Conservation (phyloP, 75 land plant genomes). For the Larix kaempferi region DNA sequence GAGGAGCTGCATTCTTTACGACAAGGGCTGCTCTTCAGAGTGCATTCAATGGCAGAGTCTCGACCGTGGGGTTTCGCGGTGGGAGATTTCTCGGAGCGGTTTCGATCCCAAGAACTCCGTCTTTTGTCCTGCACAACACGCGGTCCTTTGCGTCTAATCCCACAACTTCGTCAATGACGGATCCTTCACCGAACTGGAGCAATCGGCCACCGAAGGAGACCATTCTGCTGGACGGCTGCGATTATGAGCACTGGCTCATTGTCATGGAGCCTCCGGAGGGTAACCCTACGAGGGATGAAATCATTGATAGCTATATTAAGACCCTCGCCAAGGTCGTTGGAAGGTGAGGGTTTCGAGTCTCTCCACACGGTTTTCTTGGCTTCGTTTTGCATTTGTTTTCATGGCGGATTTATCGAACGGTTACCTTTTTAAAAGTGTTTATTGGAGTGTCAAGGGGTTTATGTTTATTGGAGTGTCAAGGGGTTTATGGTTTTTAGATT, state of each 20-base stretch:
- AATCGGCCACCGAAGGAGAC: slow-evolving; percentile 63
- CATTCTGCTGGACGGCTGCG: slow-evolving; percentile 43
- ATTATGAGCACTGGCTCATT: slow-evolving; percentile 50
- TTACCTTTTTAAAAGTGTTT: no score
- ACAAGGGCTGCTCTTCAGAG: background rate
- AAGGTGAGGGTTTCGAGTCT: slow-evolving; percentile 16
- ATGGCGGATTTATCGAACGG: background rate
- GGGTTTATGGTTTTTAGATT: background rate
- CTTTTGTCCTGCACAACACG: background rate
- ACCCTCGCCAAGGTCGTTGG: slow-evolving; percentile 33
- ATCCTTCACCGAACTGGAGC: slow-evolving; percentile 60
- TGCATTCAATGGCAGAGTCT: background rate
- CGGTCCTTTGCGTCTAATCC: slow-evolving; percentile 16
- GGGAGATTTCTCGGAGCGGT: slow-evolving; percentile 16
- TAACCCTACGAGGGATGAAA: slow-evolving; percentile 24
- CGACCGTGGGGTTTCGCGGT: background rate
- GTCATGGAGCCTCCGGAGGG: slow-evolving; percentile 42
- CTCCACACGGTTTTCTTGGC: background rate
- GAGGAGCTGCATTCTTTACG: background rate
- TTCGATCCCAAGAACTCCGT: background rate
- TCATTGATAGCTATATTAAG: slow-evolving; percentile 37
- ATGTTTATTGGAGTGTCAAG: background rate
- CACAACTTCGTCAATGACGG: slow-evolving; percentile 47
- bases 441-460: background rate
- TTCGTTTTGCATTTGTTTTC: background rate